Evolutionary conservation across 495 filamentous ascomycete genomes (phyloP), one percentile per base, ranked within the genome.

Genomic region (Penicillium canariense): DNA sequence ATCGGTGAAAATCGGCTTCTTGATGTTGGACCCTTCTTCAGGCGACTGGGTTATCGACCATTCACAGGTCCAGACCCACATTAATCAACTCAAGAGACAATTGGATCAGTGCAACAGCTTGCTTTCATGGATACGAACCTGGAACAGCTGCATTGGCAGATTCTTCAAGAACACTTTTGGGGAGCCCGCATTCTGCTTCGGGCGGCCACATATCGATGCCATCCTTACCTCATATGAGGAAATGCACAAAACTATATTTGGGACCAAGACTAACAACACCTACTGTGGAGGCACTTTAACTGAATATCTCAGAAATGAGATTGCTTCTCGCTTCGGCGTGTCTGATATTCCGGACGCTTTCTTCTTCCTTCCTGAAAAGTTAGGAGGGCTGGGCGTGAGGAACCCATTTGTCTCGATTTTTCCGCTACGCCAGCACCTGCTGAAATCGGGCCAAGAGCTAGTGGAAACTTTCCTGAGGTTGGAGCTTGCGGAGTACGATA

Each of bases 151-250:
- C 52, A 78, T 76, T 15, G 75, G 74, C 3, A 75, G 73, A 0
- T 86, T 85, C 59, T 84, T 86, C 65, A 74, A 73, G 27, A 75
- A 70, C 51, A 85, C 83, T 40, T 84, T 86, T 39, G 83, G 82
- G 1, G 72, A 79, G 51, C 74, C 81, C 0, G 80, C 83, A 0
- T 73, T 80, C 46, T 84, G 81, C 57, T 82, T 84, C 50, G 83
- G 83, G 0, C 71, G 66, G 30, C 59, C 70, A 15, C 83, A 85
- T 54, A 72, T 85, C 18, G 78, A 84, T 45, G 70, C 72, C 53
- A 80, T 83, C 50, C 72, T 84, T n/a, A 52, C 61, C 12, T 77
- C 80, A 0, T 77, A 83, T 48, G 62, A 74, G 36, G 68, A 71
- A n/a, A 83, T 85, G 31, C 80, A 86, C 34, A 56, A 70, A n/a